phyloP scores from a whole-genome alignment of 345 rosid genomes.

The Bruguiera parviflora region DNA sequence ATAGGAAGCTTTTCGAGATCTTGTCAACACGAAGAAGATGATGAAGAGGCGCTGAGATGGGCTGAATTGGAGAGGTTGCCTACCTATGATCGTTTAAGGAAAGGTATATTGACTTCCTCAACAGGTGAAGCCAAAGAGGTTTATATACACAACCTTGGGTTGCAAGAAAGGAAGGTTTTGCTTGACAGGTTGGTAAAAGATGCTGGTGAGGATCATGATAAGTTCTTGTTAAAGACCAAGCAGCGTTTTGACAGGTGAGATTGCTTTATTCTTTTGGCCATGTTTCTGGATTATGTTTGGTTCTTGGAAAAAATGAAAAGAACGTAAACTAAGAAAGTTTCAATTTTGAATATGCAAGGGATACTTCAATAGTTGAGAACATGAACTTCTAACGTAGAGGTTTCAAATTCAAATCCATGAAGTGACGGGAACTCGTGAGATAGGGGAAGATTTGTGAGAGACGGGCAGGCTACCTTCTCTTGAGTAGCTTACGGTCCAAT shows the following conservation, averaged over 20 bases:
- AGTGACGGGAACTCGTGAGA: no score
- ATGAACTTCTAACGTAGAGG: no score
- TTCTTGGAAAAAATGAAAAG: no score
- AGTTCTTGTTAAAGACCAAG: constrained; percentile 35
- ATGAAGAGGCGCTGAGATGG: constrained; percentile 22
- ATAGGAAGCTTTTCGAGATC: background rate
- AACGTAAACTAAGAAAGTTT: no score
- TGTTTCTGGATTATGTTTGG: no score
- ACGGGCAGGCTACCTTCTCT: no score
- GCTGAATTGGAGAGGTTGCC: constrained; percentile 17
- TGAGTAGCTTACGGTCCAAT: no score
- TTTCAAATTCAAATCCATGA: no score
- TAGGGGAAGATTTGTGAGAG: no score
- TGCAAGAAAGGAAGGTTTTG: constrained; percentile 32
- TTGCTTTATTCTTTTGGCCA: no score
- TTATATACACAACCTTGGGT: constrained; percentile 24
- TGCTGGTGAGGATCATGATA: constrained; percentile 43
- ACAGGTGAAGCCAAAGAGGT: constrained; percentile 13
- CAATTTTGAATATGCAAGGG: no score
- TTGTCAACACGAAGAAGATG: constrained; percentile 9
- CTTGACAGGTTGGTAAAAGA: constrained; percentile 36
- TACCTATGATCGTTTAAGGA: constrained; percentile 13
- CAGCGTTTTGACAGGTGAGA: constrained; percentile 29
- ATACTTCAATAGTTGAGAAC: no score
- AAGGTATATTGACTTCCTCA: constrained; percentile 11